Base-by-base conservation (phyloP, 2,329 filamentous ascomycete genomes). In the Pyrenophora teres region DNA sequence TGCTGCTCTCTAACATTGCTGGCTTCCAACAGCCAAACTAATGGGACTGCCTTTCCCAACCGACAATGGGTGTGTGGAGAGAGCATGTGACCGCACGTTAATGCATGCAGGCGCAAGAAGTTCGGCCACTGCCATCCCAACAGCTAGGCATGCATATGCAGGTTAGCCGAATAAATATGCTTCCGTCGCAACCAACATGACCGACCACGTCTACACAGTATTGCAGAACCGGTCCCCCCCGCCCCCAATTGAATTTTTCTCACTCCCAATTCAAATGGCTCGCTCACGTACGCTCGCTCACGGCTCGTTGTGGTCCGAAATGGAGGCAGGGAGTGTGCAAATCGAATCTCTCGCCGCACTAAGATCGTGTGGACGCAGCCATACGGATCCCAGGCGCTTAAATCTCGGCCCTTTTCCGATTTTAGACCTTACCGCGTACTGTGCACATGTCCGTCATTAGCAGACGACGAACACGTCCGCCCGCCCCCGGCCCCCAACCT, bases 31-130 rank as follows among this genome's bases (percentile, higher is more conserved):
- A 42, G 12, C 19, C 13, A 16, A 25, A 32, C 25, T 43, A 13
- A 35, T 35, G 21, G 31, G 10, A 10, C 40, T n/a, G 43, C 12
- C 19, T 36, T 18, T 32, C 19, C 25, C 30, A 31, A 21, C 16
- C 46, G 13, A 50, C 19, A 49, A 40, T 16, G 37, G 36, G 42
- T 49, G 52, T 41, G 31, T 40, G 23, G 8, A 35, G 19, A 43
- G 50, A 56, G 46, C 58, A 62, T 56, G 54, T 58, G 54, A 60
- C 46, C 44, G 45, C 23, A 39, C 31, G 31, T 27, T 12, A 32
- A 58, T 62, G 59, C 59, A 62, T 62, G 50, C 55, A 54, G 31
- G 43, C 36, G 50, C 42, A 47, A 41, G 40, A 41, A 33, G 46
- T 40, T 44, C 12, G 15, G 21, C 5, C 19, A 21, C 19, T 21